Base-by-base conservation (phyloP, 1,284 basidiomycete species). In the Mycena sp. region DNA sequence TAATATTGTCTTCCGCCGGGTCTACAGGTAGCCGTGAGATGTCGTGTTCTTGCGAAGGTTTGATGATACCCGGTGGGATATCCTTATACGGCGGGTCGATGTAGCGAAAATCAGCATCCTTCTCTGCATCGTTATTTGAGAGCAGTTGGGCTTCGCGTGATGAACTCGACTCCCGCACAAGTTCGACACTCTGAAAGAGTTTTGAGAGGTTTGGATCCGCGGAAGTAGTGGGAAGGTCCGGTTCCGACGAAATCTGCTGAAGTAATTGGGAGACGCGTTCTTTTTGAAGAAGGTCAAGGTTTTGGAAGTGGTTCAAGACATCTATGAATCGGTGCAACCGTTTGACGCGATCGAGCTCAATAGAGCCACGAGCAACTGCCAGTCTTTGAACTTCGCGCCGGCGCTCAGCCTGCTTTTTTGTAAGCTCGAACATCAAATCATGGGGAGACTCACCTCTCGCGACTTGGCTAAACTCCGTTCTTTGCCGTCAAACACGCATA, bases 401-500 rank as follows among this genome's bases (percentile, higher is more conserved):
- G 46, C 87, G 80, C 62, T 83, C 79, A 16, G 77, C 71, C 86
- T 89, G 38, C n/a, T 53, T 37, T 51, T 25, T 30, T 23, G 32
- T 48, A 9, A 59, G 46, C 46, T 30, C 43, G 29, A 10, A 37
- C 25, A 19, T 37, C 32, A 14, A 5, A 17, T 10, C 26, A 21
- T 32, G 28, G n/a, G 14, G 19, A 50, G n/a, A 64, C 71, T 57
- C 61, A 91, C 92, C 83, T 94, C 92, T 37, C 79, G 76, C 38
- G 83, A 79, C 72, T 94, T 94, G 3, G 92, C 92, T n/a, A 73
- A 55, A 70, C 78, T 87, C 21, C 92, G 84, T 59, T 85, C 76
- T 62, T 83, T 83, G 9, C 92, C 92, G 70, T 94, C 92, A 70
- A 94, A 94, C 1, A 93, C 87, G 70, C 92, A 93, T 7, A 93